Conservation (phyloP, 2,329 filamentous ascomycete species). For the Ceratocystis papillata region DNA sequence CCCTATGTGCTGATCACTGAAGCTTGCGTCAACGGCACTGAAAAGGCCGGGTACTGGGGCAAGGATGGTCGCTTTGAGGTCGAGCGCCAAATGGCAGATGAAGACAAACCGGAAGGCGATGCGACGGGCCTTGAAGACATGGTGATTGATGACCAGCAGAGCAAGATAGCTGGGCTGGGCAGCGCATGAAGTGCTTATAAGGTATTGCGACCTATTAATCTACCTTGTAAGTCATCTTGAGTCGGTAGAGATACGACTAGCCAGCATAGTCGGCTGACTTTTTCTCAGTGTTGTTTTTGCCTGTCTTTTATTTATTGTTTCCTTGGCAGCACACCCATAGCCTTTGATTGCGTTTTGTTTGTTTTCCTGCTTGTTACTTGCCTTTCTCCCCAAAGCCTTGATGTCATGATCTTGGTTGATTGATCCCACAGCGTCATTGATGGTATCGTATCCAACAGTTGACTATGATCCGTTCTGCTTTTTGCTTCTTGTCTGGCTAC, state of each 20-base stretch:
- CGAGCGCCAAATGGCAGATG: constrained; percentile 55
- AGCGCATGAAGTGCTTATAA: constrained; percentile 33
- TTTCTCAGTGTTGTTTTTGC: not conserved
- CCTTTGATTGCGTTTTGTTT: not conserved
- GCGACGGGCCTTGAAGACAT: constrained; percentile 18
- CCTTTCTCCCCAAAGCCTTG: not conserved
- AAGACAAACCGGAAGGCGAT: constrained; percentile 36
- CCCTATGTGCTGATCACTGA: constrained; percentile 66
- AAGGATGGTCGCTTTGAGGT: constrained; percentile 61
- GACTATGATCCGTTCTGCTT: no score
- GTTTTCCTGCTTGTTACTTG: not conserved
- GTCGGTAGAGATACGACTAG: not conserved
- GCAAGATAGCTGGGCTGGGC: constrained; percentile 40
- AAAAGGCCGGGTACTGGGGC: constrained; percentile 52
- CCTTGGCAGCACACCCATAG: not conserved
- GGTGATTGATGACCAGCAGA: constrained; percentile 29
- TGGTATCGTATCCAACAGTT: not conserved
- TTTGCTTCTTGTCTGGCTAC: no score
- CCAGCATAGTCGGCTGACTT: not conserved
- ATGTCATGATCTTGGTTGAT: not conserved
- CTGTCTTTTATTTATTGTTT: not conserved
- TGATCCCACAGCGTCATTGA: not conserved
- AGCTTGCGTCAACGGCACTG: constrained; percentile 51
- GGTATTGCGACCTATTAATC: not conserved
- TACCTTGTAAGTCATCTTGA: not conserved